These are phyloP conservation scores for Xylaria acuta DNA, from an alignment of 495 filamentous ascomycete species.

Conservation along the genomic window DNA sequence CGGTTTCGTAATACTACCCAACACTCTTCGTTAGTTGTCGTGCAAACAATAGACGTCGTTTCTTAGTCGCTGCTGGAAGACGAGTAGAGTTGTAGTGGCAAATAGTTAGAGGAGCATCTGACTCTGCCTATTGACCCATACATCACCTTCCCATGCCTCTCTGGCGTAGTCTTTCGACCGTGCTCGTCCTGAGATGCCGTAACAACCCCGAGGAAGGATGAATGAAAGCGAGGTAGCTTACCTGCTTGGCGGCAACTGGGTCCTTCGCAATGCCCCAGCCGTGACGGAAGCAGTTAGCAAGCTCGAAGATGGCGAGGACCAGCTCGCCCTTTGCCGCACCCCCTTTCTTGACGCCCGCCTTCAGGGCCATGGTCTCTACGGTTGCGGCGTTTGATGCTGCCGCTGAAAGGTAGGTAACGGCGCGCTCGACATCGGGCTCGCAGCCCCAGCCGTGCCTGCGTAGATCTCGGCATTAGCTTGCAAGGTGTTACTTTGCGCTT, in stretches of 20 bases:
- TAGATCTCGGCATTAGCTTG: conserved; percentile 29
- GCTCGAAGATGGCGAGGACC: conserved; percentile 94
- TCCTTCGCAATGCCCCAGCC: conserved; percentile 95
- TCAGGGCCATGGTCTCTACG: conserved; percentile 81
- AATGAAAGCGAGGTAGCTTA: conserved; percentile 34
- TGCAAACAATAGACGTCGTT: conserved; percentile 33
- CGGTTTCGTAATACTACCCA: conserved; percentile 92
- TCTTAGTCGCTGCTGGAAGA: conserved; percentile 9
- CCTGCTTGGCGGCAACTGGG: conserved; percentile 77
- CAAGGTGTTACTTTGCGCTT: conserved; percentile 3
- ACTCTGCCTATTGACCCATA: conserved; percentile 16
- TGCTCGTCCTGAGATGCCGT: conserved; percentile 8
- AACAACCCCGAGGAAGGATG: conserved; percentile 1
- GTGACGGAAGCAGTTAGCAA: conserved; percentile 94
- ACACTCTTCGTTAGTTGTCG: conserved; percentile 34
- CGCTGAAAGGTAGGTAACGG: conserved; percentile 80
- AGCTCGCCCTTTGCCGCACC: conserved; percentile 96
- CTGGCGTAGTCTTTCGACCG: not conserved
- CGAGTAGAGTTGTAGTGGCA: conserved; percentile 13
- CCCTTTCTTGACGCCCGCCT: conserved; percentile 88
- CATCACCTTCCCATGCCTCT: conserved; percentile 3
- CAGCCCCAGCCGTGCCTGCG: conserved; percentile 93
- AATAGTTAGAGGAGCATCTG: conserved; percentile 2
- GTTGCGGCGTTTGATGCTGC: conserved; percentile 91
- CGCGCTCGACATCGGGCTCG: conserved; percentile 69